Percentiles rank a stretch among this genome's conserved stretches.
Conservation (phyloP, 306 rosid genomes). For the Cicer cuneatum region DNA sequence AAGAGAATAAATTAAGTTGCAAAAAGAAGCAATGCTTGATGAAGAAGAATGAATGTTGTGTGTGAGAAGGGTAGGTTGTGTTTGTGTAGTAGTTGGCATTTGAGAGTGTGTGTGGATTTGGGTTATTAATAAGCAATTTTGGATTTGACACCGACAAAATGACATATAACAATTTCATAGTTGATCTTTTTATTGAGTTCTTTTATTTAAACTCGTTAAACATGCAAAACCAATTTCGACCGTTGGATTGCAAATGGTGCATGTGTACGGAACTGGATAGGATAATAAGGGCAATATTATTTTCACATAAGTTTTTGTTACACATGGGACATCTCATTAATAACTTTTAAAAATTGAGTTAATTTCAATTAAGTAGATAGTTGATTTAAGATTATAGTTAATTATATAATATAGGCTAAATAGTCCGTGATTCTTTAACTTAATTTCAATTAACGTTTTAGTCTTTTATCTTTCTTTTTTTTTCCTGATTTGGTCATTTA, state of each 20-base stretch:
- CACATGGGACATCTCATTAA: no score
- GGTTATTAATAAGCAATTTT: slow-evolving; percentile 3
- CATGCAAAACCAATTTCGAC: slow-evolving; percentile 40
- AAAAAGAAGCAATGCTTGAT: not conserved
- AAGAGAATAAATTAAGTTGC: slow-evolving; percentile 7
- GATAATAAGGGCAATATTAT: no score
- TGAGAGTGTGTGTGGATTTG: not conserved
- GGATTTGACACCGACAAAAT: slow-evolving; percentile 40
- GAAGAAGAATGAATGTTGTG: not conserved
- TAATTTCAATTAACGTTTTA: no score
- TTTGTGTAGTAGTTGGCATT: not conserved
- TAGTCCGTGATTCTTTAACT: no score
- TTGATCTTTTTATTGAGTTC: slow-evolving; percentile 16
- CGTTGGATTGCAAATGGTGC: slow-evolving; percentile 30
- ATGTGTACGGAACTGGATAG: not conserved
- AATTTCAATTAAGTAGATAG: no score
- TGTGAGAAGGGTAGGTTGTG: not conserved
- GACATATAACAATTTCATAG: not conserved
- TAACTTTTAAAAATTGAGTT: no score
- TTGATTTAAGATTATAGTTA: no score
- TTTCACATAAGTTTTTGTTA: no score
- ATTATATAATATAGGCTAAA: no score
- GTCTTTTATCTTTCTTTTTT: no score
- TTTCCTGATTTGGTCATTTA: no score
- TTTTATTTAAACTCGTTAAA: slow-evolving; percentile 48